These are phyloP conservation scores for Mucuna pruriens DNA, from an alignment of 306 rosid species.

Conservation along the genomic window DNA sequence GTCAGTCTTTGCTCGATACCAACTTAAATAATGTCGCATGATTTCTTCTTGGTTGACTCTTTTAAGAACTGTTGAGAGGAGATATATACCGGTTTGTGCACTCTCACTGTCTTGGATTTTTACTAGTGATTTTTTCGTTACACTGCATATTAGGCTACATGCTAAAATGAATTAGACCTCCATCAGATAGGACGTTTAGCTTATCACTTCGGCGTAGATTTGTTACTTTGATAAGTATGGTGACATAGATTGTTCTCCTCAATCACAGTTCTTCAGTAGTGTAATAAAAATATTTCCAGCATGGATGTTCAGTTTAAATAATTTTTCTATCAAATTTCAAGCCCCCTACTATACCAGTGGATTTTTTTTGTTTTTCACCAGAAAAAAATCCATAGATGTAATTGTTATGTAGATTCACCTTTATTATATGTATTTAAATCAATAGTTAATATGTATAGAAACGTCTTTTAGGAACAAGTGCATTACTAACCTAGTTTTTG, in stretches of 20 bases:
- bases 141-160: constrained; percentile 30
- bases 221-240: background rate
- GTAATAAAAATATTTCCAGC: background rate
- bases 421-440: background rate
- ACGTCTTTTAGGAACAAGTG: background rate
- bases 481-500: background rate
- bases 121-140: background rate
- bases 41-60: constrained; percentile 60
- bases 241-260: background rate
- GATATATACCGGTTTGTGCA: constrained; percentile 49
- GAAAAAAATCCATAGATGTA: background rate
- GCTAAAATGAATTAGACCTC: constrained; percentile 35
- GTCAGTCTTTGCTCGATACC: constrained; percentile 62
- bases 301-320: background rate
- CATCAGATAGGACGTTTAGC: constrained; percentile 23
- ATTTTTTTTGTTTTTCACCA: background rate
- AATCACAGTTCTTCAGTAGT: background rate
- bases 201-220: constrained; percentile 3
- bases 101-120: background rate
- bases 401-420: background rate
- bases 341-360: background rate
- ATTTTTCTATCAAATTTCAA: background rate
- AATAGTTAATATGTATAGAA: background rate
- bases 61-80: constrained; percentile 30
- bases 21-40: constrained; percentile 73